phyloP scores from a whole-genome alignment of 2,329 filamentous ascomycete species.

The Leptographium procerum region DNA sequence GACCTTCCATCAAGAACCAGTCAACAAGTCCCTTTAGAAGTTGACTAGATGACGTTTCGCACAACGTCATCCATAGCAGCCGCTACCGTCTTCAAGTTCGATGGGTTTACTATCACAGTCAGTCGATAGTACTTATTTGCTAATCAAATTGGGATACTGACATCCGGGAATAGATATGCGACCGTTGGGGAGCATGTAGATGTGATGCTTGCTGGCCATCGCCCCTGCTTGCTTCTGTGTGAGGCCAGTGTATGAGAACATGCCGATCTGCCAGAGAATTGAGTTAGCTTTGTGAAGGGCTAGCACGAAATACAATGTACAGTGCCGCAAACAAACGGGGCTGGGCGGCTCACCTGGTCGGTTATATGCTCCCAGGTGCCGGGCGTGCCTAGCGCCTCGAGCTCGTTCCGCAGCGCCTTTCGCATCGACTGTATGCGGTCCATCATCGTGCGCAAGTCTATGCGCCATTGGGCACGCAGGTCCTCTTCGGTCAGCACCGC shows the following conservation, averaged over 20 bases:
- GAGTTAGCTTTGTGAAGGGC: background rate
- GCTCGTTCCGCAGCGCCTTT: background rate
- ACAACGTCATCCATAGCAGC: background rate
- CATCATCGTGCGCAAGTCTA: background rate
- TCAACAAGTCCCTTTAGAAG: too few species aligned
- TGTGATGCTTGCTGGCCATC: background rate
- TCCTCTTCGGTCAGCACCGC: background rate
- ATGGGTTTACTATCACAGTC: background rate
- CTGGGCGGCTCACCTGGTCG: background rate
- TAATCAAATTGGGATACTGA: background rate
- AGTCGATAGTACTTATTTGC: background rate
- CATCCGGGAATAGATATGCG: background rate
- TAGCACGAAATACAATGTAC: background rate
- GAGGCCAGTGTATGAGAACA: conserved; percentile 2
- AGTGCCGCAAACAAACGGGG: too few species aligned
- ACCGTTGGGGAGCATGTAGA: conserved; percentile 1
- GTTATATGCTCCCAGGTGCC: background rate
- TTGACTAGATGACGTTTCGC: background rate
- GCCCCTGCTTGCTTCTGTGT: background rate
- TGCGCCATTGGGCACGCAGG: background rate
- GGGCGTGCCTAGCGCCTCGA: background rate
- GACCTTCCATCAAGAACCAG: too few species aligned
- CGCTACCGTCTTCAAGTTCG: background rate
- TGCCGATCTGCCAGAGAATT: background rate
- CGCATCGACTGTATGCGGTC: background rate